These are phyloP conservation scores for Argentina anserina DNA, from an alignment of 306 rosid genomes.

Conservation along the genomic window DNA sequence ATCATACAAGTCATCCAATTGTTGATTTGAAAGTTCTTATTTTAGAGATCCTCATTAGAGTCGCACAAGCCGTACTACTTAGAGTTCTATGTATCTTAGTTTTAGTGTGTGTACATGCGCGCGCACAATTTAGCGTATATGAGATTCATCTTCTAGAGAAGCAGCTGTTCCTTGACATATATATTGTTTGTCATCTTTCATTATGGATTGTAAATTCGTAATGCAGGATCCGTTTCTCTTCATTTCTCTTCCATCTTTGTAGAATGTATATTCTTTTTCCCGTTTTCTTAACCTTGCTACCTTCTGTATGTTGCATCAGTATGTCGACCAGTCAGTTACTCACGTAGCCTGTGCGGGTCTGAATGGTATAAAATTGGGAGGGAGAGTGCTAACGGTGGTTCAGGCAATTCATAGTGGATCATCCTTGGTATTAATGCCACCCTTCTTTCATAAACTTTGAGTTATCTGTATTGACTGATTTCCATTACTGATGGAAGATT, in stretches of 20 bases:
- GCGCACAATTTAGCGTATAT: not conserved
- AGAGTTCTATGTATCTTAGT: not conserved
- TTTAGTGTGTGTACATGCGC: not conserved
- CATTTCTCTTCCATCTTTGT: not conserved
- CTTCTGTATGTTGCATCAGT: slow-evolving; percentile 48
- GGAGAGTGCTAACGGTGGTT: slow-evolving; percentile 67
- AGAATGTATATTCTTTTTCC: not conserved
- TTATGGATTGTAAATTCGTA: not conserved
- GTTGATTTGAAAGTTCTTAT: not conserved
- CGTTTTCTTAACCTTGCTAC: slow-evolving; percentile 22
- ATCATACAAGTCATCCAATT: not conserved
- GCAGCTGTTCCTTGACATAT: not conserved
- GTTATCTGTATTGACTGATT: not conserved
- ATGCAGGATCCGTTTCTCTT: not conserved
- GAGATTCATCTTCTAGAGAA: not conserved
- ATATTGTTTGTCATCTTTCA: not conserved
- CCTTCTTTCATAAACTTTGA: not conserved
- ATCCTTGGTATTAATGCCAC: slow-evolving; percentile 43
- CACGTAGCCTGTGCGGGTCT: slow-evolving; percentile 85
- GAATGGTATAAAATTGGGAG: slow-evolving; percentile 83
- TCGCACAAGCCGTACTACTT: not conserved
- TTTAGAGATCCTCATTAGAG: not conserved
- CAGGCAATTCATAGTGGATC: slow-evolving; percentile 50
- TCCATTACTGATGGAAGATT: slow-evolving; percentile 15
- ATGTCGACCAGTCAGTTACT: slow-evolving; percentile 68